A percentile compares a stretch with the other conserved stretches of the same genome.
Evolutionary conservation across 169 alveolate species (phyloP).

Genomic region (Perkinsus chesapeaki): DNA sequence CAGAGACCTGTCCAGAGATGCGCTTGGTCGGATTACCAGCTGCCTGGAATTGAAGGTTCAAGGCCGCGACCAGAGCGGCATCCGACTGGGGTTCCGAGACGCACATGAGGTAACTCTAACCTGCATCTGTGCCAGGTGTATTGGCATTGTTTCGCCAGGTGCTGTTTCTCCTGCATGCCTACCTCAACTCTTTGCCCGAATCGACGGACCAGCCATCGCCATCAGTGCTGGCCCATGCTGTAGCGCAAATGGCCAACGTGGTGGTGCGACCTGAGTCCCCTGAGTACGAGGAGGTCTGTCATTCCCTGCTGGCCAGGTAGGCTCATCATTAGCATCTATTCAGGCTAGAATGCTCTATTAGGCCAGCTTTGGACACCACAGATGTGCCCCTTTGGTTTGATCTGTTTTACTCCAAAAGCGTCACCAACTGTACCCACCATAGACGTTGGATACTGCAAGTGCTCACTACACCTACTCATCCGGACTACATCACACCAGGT

Average conservation of each 20-base stretch:
- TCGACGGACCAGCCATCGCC: not conserved
- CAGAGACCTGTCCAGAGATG: not conserved
- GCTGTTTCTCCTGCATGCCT: slow-evolving; percentile 1
- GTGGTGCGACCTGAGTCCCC: not conserved
- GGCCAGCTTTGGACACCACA: not conserved
- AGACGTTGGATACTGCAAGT: not conserved
- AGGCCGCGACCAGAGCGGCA: not conserved
- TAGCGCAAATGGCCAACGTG: not conserved
- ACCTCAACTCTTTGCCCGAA: not conserved
- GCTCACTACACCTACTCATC: not conserved
- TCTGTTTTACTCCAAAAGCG: not conserved
- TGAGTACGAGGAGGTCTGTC: not conserved
- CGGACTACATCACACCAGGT: not conserved
- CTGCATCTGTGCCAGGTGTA: not conserved
- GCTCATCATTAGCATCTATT: not conserved
- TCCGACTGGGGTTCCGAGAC: not conserved
- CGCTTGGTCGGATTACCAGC: not conserved
- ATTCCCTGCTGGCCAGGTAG: not conserved
- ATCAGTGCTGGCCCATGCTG: not conserved
- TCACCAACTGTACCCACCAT: not conserved
- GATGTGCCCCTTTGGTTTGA: not conserved
- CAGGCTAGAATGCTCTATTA: not conserved
- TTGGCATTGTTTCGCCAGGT: not conserved
- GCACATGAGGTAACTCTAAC: not conserved
- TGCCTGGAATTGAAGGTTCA: not conserved